These are phyloP conservation scores for Hymenochaete sp. DNA, from an alignment of 1,284 basidiomycete genomes.

Conservation along the genomic window DNA sequence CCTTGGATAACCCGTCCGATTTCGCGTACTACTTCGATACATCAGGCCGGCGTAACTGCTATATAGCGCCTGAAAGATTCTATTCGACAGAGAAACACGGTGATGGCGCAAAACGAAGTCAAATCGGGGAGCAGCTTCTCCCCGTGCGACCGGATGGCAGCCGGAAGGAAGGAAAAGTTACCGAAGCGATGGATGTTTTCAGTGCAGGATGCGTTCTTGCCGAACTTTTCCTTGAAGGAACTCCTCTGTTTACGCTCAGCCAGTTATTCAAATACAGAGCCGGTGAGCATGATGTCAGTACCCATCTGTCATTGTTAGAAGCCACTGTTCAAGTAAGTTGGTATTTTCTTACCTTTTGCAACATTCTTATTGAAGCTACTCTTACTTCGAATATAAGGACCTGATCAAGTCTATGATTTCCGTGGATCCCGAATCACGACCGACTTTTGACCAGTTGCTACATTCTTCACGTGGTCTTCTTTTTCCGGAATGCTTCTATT, in stretches of 20 bases:
- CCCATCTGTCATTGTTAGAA: conserved; percentile 70
- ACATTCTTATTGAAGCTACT: background rate
- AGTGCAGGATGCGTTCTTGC: conserved; percentile 93
- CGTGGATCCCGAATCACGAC: conserved; percentile 68
- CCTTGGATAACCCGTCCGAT: conserved; percentile 94
- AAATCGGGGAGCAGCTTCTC: conserved; percentile 32
- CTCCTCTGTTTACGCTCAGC: conserved; percentile 88
- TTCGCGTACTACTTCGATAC: conserved; percentile 99
- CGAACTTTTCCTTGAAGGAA: conserved; percentile 93
- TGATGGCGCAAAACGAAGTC: conserved; percentile 28
- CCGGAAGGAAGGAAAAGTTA: conserved; percentile 70
- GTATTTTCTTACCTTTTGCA: conserved; percentile 1
- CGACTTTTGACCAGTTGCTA: conserved; percentile 79
- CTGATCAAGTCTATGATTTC: conserved; percentile 88
- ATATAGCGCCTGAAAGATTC: conserved; percentile 95
- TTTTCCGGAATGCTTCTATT: conserved; percentile 90
- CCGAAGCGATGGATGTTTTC: conserved; percentile 98
- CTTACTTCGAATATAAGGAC: conserved; percentile 44
- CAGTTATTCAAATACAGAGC: conserved; percentile 94
- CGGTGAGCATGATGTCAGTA: conserved; percentile 74
- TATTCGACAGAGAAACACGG: conserved; percentile 66
- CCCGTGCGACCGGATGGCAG: conserved; percentile 36
- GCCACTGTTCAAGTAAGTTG: conserved; percentile 65
- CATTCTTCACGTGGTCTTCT: conserved; percentile 69
- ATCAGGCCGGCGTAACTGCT: conserved; percentile 87